Percentiles rank a stretch among this genome's conserved stretches.
phyloP scores from a whole-genome alignment of 1,284 basidiomycete species.

The Neolentinus lepideus region DNA sequence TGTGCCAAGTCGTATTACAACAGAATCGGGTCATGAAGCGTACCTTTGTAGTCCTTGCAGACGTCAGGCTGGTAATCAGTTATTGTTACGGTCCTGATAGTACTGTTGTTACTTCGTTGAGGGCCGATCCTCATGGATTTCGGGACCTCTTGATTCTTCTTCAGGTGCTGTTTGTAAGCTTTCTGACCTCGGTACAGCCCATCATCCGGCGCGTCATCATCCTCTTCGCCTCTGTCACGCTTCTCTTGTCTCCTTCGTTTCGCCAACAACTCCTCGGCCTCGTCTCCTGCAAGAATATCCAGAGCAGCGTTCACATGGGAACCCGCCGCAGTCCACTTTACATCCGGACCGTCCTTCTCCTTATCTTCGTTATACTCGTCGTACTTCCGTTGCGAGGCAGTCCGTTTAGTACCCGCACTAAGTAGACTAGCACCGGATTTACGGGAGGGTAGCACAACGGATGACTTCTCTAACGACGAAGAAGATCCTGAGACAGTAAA shows the following conservation, averaged over 20 bases:
- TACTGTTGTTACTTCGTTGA: constrained; percentile 65
- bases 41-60: constrained; percentile 99
- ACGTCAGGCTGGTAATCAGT: constrained; percentile 99
- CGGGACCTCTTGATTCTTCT: constrained; percentile 75
- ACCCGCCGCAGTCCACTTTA: constrained; percentile 70
- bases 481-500: constrained; percentile 23
- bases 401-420: constrained; percentile 81
- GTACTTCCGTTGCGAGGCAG: constrained; percentile 46
- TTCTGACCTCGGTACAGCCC: constrained; percentile 85
- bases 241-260: constrained; percentile 52
- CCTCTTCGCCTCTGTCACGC: constrained; percentile 44
- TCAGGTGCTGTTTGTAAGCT: constrained; percentile 78
- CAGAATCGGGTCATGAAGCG: constrained; percentile 17
- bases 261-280: constrained; percentile 65
- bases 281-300: constrained; percentile 74
- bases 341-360: constrained; percentile 58
- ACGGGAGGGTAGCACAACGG: constrained; percentile 71
- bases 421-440: constrained; percentile 65
- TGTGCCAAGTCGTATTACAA: background rate
- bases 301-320: constrained; percentile 63
- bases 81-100: constrained; percentile 92
- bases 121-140: constrained; percentile 90
- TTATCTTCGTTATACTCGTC: constrained; percentile 31
- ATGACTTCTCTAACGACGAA: constrained; percentile 36
- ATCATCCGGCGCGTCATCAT: constrained; percentile 67